phyloP scores from a whole-genome alignment of 352 stramenopile genomes.

The Phytopythium vexans region DNA sequence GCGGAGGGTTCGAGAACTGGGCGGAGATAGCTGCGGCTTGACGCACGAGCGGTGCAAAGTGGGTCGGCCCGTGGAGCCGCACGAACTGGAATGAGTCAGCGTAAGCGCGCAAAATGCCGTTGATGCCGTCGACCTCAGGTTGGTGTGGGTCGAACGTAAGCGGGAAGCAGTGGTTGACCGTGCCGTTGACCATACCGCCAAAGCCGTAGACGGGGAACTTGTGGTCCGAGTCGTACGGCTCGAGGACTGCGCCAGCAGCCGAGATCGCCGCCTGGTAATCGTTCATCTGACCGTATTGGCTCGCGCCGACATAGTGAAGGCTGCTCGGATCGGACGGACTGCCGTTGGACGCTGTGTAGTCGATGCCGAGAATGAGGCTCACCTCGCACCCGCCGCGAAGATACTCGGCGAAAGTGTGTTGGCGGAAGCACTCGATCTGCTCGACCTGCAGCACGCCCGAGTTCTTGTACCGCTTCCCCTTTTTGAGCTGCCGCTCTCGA shows the following conservation, averaged over 20 bases:
- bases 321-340: slow-evolving; percentile 37
- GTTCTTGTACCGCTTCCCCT: slow-evolving; percentile 74
- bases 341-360: slow-evolving; percentile 78
- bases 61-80: slow-evolving; percentile 68
- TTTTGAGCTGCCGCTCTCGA: slow-evolving; percentile 52
- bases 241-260: slow-evolving; percentile 61
- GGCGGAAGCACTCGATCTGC: slow-evolving; percentile 57
- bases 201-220: slow-evolving; percentile 82
- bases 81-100: slow-evolving; percentile 63
- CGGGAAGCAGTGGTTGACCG: slow-evolving; percentile 66
- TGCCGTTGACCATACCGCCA: slow-evolving; percentile 61
- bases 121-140: slow-evolving; percentile 60
- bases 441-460: slow-evolving; percentile 60
- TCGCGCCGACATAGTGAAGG: slow-evolving; percentile 59
- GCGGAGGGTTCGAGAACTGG: slow-evolving; percentile 31
- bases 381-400: slow-evolving; percentile 67
- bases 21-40: slow-evolving; percentile 63
- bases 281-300: slow-evolving; percentile 59
- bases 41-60: slow-evolving; percentile 71
- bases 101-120: slow-evolving; percentile 61
- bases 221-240: slow-evolving; percentile 74
- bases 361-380: slow-evolving; percentile 77
- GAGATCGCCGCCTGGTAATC: slow-evolving; percentile 78
- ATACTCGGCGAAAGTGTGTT: slow-evolving; percentile 72
- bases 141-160: slow-evolving; percentile 64